A percentile compares a stretch with the other conserved stretches of the same genome.
These are phyloP conservation scores for Graphilbum ipis-grandicollis DNA, from an alignment of 2,329 filamentous ascomycete species.

Conservation along the genomic window DNA sequence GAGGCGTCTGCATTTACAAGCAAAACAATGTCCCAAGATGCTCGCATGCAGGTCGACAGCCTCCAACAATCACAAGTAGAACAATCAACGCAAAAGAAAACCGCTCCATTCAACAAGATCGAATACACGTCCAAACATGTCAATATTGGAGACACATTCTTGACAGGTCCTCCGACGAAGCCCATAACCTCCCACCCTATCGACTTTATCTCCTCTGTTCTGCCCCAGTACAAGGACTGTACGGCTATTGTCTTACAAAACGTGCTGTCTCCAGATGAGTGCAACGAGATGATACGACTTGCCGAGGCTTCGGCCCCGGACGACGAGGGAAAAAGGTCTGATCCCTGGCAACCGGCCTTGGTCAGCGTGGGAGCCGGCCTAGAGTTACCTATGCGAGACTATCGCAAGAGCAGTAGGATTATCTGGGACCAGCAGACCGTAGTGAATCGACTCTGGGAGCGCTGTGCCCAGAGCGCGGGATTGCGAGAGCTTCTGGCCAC, in stretches of 20 bases:
- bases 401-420: constrained; percentile 57
- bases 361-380: constrained; percentile 46
- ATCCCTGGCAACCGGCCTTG: constrained; percentile 48
- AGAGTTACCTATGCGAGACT: constrained; percentile 38
- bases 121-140: constrained; percentile 16
- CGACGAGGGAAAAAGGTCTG: constrained; percentile 4
- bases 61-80: no score
- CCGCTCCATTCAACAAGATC: no score
- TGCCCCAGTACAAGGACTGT: constrained; percentile 33
- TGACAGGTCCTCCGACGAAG: constrained; percentile 21
- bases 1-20: no score
- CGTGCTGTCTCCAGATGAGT: constrained; percentile 46
- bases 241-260: constrained; percentile 49
- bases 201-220: constrained; percentile 30
- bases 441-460: constrained; percentile 43
- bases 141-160: constrained; percentile 26
- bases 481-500: constrained; percentile 21
- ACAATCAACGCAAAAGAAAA: no score
- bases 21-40: no score
- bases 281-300: constrained; percentile 30
- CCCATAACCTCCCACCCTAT: constrained; percentile 30
- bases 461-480: constrained; percentile 28
- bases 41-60: no score
- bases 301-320: constrained; percentile 32
- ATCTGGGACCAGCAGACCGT: constrained; percentile 53